These are phyloP conservation scores for Cercospora janseana DNA, from an alignment of 2,329 filamentous ascomycete species.

Conservation along the genomic window DNA sequence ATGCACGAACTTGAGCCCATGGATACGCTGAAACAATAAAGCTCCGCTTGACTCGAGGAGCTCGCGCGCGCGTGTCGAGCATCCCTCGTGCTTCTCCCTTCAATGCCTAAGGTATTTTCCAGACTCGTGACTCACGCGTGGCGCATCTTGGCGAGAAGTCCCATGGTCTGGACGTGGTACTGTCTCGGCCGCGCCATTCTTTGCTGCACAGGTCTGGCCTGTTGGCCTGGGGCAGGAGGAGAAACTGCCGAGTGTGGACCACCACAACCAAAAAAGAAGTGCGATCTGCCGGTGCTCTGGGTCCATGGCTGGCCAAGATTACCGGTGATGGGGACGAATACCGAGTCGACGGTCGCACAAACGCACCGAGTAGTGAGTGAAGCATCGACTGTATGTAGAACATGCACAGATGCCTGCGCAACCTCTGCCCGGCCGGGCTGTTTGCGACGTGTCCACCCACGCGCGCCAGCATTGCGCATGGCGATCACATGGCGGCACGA, in stretches of 20 bases:
- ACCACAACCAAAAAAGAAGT: neutral
- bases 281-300: neutral
- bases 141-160: neutral
- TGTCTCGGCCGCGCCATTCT: neutral
- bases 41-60: too few relatives aligned
- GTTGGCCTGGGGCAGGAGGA: too few relatives aligned
- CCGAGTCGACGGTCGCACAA: neutral
- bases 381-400: neutral
- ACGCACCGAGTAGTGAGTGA: too few relatives aligned
- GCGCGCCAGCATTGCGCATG: constrained; percentile 1
- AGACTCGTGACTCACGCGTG: constrained; percentile 4
- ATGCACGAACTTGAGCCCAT: too few relatives aligned
- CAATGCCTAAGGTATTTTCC: too few relatives aligned
- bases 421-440: too few relatives aligned
- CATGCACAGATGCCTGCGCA: too few relatives aligned
- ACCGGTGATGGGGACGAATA: neutral
- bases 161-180: neutral
- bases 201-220: neutral
- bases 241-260: too few relatives aligned
- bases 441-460: neutral
- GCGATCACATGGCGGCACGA: neutral
- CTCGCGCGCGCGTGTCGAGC: too few relatives aligned
- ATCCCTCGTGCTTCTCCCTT: too few relatives aligned
- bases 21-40: too few relatives aligned
- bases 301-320: too few relatives aligned